These are phyloP conservation scores for Erysiphe pulchra DNA, from an alignment of 2,329 filamentous ascomycete species.

Conservation along the genomic window DNA sequence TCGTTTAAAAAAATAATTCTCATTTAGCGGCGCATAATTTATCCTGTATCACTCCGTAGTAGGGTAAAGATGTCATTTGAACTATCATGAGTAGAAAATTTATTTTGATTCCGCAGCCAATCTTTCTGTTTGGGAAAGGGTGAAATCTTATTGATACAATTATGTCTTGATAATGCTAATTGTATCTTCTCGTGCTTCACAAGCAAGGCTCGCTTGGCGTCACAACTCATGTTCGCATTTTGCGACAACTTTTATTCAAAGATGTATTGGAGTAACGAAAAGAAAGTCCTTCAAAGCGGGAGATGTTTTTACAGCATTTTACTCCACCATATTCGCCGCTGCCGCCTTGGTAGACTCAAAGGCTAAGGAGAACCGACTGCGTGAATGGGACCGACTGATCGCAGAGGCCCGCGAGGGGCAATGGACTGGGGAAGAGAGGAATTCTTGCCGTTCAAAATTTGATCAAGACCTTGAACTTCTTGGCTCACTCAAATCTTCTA, in stretches of 20 bases:
- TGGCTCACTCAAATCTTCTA: not conserved
- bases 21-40: too few species aligned
- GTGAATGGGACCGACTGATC: slow-evolving; percentile 35
- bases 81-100: not conserved
- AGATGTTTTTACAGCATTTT: slow-evolving; percentile 37
- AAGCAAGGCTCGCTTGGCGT: slow-evolving; percentile 32
- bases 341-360: slow-evolving; percentile 36
- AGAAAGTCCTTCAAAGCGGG: slow-evolving; percentile 23
- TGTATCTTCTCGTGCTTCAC: slow-evolving; percentile 40
- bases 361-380: slow-evolving; percentile 28
- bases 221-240: slow-evolving; percentile 33
- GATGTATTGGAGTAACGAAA: slow-evolving; percentile 22
- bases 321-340: slow-evolving; percentile 39
- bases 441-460: not conserved
- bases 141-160: not conserved
- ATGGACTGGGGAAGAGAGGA: not conserved
- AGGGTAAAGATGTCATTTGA: slow-evolving; percentile 1
- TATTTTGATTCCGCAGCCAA: not conserved
- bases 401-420: slow-evolving; percentile 19
- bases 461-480: not conserved
- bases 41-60: not conserved
- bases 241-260: slow-evolving; percentile 21
- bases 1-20: not conserved
- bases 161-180: slow-evolving; percentile 29
- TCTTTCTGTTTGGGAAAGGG: not conserved